These are phyloP conservation scores for Metschnikowia shivogae DNA, from an alignment of 805 yeast species.

Conservation along the genomic window DNA sequence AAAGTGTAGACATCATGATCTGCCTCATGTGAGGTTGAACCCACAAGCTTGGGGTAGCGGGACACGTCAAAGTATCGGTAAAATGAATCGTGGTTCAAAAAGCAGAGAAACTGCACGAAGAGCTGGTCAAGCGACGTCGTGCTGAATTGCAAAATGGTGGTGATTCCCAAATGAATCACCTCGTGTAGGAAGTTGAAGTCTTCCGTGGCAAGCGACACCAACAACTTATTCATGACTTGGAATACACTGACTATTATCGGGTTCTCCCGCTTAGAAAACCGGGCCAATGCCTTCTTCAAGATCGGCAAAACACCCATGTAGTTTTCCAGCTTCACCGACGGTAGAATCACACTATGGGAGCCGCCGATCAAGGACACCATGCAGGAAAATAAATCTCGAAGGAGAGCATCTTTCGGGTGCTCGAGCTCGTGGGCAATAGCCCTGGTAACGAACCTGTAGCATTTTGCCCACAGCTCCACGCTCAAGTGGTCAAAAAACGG, in stretches of 20 bases:
- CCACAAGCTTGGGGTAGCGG: slow-evolving; percentile 23
- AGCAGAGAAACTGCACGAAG: slow-evolving; percentile 27
- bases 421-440: slow-evolving; percentile 15
- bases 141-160: slow-evolving; percentile 30
- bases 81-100: slow-evolving; percentile 39
- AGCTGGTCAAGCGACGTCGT: slow-evolving; percentile 41
- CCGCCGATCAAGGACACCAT: slow-evolving; percentile 24
- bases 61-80: slow-evolving; percentile 34
- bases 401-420: slow-evolving; percentile 18
- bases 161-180: slow-evolving; percentile 38
- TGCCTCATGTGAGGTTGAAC: slow-evolving; percentile 14
- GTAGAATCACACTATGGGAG: slow-evolving; percentile 16
- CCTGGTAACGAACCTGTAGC: slow-evolving; percentile 22
- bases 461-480: slow-evolving; percentile 24
- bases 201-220: slow-evolving; percentile 40
- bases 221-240: slow-evolving; percentile 43
- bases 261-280: slow-evolving; percentile 23
- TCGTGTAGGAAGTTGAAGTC: slow-evolving; percentile 35
- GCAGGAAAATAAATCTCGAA: slow-evolving; percentile 19
- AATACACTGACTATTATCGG: slow-evolving; percentile 24
- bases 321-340: slow-evolving; percentile 13
- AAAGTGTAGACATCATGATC: slow-evolving; percentile 17
- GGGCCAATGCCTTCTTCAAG: slow-evolving; percentile 14
- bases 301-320: slow-evolving; percentile 21
- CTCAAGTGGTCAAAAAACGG: slow-evolving; percentile 32